Evolutionary conservation across 768 basidiomycete genomes (phyloP), one percentile per base, ranked within the genome.

Genomic region (Brasilioporus rufonigricans): DNA sequence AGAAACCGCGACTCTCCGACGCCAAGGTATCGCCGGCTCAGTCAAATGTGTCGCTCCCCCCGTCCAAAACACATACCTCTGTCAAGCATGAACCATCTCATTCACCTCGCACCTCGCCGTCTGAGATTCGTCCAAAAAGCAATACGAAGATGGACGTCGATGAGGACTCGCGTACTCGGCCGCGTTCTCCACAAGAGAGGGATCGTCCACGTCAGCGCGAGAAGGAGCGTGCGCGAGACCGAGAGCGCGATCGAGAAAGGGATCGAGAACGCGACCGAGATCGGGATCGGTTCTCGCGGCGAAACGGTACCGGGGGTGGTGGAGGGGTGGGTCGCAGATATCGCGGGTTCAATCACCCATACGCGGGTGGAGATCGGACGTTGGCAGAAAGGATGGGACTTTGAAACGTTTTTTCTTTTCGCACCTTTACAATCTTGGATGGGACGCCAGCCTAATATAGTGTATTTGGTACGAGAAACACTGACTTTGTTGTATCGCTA

Each of bases 331-430:
- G 73, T 47, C 67, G 77, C 64, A 68, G 76, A 67, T 63, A 62
- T 52, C 74, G 66, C 54, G 69, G 69, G 55, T 73, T 73, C 59
- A 71, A 75, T 44, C 71, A 71, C 36, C 52, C 67, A 29, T 72
- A 72, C 36, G 59, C 65, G 44, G 60, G 67, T 58, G 76, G 75
- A 43, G 86, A 88, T 77, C 89, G 89, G 81, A 89, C 90, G 77
- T 84, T 92, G 77, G 87, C 85, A 70, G 88, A 91, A 72, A 76
- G 90, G 65, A 81, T 92, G 85, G 90, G 90, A 70, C 78, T 90
- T 40, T 89, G 73, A 80, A 62, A 48, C 26, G 50, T 19, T 56
- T 58, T 49, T 60, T 59, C 50, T 56, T 58, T 40, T 55, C 33
- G 58, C 39, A 46, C 41, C 50, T 41, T 58, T 64, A 41, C 56